Conservation (phyloP, 1,284 basidiomycete species). For the Tilletia setariae region DNA sequence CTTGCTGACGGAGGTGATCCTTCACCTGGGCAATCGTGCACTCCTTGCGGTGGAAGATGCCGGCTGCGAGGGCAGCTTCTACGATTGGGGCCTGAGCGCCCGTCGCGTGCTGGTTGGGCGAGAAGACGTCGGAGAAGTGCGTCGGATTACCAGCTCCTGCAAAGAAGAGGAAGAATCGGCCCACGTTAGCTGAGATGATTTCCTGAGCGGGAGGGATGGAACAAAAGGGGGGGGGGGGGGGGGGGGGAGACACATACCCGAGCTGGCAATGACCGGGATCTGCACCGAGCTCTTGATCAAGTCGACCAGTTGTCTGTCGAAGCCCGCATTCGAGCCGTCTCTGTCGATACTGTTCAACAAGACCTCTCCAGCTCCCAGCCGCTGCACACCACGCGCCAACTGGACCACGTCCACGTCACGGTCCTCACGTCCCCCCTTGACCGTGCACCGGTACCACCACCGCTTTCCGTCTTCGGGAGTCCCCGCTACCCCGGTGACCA, state of each 20-base stretch:
- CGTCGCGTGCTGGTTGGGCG: slow-evolving; percentile 9
- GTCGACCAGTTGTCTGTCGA: slow-evolving; percentile 77
- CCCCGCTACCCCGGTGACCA: slow-evolving; percentile 55
- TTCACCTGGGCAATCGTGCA: slow-evolving; percentile 63
- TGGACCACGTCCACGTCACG: slow-evolving; percentile 90
- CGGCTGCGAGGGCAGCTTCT: slow-evolving; percentile 92
- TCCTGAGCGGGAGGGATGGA: too few species aligned
- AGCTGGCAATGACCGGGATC: slow-evolving; percentile 92
- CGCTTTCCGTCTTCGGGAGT: slow-evolving; percentile 63
- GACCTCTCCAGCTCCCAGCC: slow-evolving; percentile 89
- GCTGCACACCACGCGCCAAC: slow-evolving; percentile 81
- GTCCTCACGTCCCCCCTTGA: slow-evolving; percentile 82
- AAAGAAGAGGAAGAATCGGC: too few species aligned
- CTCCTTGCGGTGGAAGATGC: slow-evolving; percentile 92
- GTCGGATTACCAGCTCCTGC: slow-evolving; percentile 69
- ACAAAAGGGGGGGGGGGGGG: too few species aligned
- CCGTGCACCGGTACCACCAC: slow-evolving; percentile 98
- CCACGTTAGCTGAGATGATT: too few species aligned
- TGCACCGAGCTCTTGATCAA: slow-evolving; percentile 70
- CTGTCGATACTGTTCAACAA: slow-evolving; percentile 94
- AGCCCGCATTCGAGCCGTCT: slow-evolving; percentile 88
- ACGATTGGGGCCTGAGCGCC: slow-evolving; percentile 57
- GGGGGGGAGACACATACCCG: slow-evolving; percentile 58
- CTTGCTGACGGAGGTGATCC: slow-evolving; percentile 40
- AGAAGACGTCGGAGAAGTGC: slow-evolving; percentile 76